Base-by-base conservation (phyloP, 73 alveolate species). In the Paramecium primaurelia region DNA sequence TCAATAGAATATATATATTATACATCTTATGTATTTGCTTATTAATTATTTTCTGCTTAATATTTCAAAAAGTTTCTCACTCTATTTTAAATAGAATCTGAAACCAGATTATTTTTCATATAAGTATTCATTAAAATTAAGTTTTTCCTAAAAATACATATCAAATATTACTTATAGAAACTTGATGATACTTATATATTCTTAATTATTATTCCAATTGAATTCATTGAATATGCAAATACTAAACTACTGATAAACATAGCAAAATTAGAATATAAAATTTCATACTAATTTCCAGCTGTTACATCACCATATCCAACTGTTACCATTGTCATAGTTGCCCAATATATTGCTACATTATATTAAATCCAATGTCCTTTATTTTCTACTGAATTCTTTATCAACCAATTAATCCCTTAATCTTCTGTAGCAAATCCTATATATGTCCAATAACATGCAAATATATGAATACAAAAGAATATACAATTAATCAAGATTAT, bases 301-400 rank as follows among this genome's bases (percentile, higher is more conserved):
- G 84, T 64, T 14, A 64, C 84, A 34, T 64, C 84, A 28, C 84
- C 84, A 64, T 64, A 64, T 14, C 84, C 84, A 11, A 64, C 84
- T 11, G 84, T 64, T 32, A 64, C 84, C 84, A 64, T 64, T 25
- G 84, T 64, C 84, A 64, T 64, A 0, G 84, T 64, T 28, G 84
- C 84, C 84, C 84, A 64, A 64, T 64, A 64, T 4, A 64, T 32
- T 28, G 84, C 84, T 3, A 32, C 16, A 64, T 64, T 64, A 10
- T 64, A 64, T 32, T 64, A 28, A 12, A 32, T 14, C 84, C 84
- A 64, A 34, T 64, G 47, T 64, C 47, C 84, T 9, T 32, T 32
- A 34, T 64, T 34, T 64, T 28, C 84, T 12, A 64, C 22, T 64
- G 16, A 64, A 12, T 64, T 64, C 8, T 64, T 64, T 64, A 64